Conservation (phyloP, 768 basidiomycete species). For the Rickenella mellea region DNA sequence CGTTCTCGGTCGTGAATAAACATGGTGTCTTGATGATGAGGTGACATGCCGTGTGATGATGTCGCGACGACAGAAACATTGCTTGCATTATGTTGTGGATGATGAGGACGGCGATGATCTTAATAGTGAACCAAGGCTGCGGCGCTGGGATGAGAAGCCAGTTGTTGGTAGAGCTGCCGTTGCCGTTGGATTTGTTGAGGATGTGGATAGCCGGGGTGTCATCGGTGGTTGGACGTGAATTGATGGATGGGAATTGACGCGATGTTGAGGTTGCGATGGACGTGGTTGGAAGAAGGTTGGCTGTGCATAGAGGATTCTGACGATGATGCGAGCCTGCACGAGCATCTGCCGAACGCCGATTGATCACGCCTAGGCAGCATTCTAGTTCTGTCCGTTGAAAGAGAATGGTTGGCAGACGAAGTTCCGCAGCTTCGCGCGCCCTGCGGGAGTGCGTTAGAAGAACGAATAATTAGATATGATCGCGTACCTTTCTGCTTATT, state of each 20-base stretch:
- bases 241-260: slow-evolving; percentile 5
- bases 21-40: slow-evolving; percentile 9
- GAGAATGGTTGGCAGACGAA: slow-evolving; percentile 30
- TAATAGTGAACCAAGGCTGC: slow-evolving; percentile 17
- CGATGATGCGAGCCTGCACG: slow-evolving; percentile 27
- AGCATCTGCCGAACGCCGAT: slow-evolving; percentile 38
- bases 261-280: slow-evolving; percentile 10
- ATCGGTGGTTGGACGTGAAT: background rate
- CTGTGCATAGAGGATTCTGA: slow-evolving; percentile 9
- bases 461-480: background rate
- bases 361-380: slow-evolving; percentile 34
- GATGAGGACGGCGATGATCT: background rate
- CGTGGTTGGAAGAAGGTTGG: background rate
- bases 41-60: slow-evolving; percentile 13
- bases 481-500: slow-evolving; percentile 30
- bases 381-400: slow-evolving; percentile 47
- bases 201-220: background rate
- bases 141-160: slow-evolving; percentile 9
- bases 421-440: slow-evolving; percentile 48
- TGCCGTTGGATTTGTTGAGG: background rate
- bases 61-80: slow-evolving; percentile 6
- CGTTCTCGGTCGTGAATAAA: slow-evolving; percentile 16
- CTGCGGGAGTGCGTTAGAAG: background rate
- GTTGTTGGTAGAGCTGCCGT: background rate
- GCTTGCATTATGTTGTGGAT: slow-evolving; percentile 8